Conservation (phyloP, 805 yeast species). For the Ogataea nonfermentans region DNA sequence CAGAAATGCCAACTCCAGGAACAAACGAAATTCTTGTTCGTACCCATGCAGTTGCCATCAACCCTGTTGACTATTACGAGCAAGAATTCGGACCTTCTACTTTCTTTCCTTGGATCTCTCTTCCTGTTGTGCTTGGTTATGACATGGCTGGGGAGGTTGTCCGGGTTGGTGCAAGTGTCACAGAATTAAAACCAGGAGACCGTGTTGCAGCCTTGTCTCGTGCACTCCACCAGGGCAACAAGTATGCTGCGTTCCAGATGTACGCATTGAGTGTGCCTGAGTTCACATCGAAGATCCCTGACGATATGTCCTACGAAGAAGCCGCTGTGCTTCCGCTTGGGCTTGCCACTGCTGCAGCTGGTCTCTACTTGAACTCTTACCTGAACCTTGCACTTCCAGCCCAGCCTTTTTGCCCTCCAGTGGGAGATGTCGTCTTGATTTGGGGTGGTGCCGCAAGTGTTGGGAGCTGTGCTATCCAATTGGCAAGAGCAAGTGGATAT, state of each 20-base stretch:
- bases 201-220: conserved; percentile 6
- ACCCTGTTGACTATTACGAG: too few species aligned
- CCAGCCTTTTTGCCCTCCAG: conserved; percentile 1
- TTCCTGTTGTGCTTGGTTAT: conserved; percentile 4
- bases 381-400: conserved; percentile 4
- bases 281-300: conserved; percentile 6
- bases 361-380: conserved; percentile 1
- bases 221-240: neutral
- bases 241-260: conserved; percentile 7
- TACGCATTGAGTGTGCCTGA: neutral
- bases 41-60: too few species aligned
- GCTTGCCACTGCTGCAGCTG: conserved; percentile 6
- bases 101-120: too few species aligned
- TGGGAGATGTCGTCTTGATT: conserved; percentile 6
- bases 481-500: conserved; percentile 14
- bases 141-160: conserved; percentile 14
- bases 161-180: conserved; percentile 10
- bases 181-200: conserved; percentile 13
- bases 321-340: conserved; percentile 12
- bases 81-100: too few species aligned
- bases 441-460: conserved; percentile 16
- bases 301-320: conserved; percentile 2
- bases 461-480: conserved; percentile 14
- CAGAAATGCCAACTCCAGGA: too few species aligned
- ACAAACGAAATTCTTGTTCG: too few species aligned